Percentiles rank a stretch among this genome's conserved stretches.
phyloP scores from a whole-genome alignment of 1,139 yeast species.

The Zygoascus meyerae region DNA sequence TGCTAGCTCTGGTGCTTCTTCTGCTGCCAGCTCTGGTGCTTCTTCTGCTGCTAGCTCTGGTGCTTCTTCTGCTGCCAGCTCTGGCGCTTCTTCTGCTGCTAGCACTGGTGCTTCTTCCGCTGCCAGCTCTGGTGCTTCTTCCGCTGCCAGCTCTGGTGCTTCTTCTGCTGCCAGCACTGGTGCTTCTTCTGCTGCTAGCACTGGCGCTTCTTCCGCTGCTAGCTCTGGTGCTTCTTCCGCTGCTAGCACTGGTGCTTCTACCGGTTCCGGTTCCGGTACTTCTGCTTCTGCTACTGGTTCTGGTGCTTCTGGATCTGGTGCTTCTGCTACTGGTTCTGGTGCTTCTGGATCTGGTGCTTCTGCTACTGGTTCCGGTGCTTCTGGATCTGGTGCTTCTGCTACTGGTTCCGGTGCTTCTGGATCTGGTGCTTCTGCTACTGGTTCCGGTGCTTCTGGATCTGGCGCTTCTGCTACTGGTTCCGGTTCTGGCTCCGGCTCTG shows the following conservation, averaged over 20 bases:
- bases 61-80: not conserved
- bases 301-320: not conserved
- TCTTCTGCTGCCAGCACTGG: not conserved
- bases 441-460: not conserved
- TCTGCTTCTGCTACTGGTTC: not conserved
- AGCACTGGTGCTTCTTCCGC: not conserved
- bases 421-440: not conserved
- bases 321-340: not conserved
- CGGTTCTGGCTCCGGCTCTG: not conserved
- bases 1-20: not conserved
- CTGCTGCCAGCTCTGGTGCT: not conserved
- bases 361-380: not conserved
- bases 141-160: not conserved
- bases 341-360: slow-evolving; percentile 1
- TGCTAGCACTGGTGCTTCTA: not conserved
- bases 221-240: not conserved
- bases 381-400: not conserved
- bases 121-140: not conserved
- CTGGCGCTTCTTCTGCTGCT: not conserved
- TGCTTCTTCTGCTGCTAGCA: not conserved
- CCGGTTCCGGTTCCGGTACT: not conserved
- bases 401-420: not conserved
- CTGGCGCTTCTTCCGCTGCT: not conserved
- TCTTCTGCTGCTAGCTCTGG: not conserved
- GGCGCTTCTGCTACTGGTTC: not conserved